Evolutionary conservation across 768 basidiomycete genomes (phyloP), one percentile per base, ranked within the genome.

Genomic region (Russula sp.): DNA sequence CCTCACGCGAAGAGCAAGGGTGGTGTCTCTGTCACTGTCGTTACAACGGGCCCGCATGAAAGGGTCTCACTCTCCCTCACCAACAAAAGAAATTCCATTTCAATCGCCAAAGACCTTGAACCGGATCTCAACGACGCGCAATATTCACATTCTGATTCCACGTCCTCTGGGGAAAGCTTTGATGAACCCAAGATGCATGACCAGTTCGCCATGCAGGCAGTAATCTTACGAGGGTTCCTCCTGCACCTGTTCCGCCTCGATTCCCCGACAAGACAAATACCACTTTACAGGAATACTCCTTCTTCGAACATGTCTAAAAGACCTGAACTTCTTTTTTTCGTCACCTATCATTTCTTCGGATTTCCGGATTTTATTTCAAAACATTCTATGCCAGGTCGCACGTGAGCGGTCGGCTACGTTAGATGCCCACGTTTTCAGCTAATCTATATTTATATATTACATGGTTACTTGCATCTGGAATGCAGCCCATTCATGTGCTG

Each of bases 131-230:
- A 58, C 18, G 20, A 16, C 5, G 56, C 57, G 8, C 49, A 28
- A 3, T 26, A 42, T 34, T 56, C 53, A 3, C 46, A 44, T 14
- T 48, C 48, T 28, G 46, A n/a, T n/a, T 44, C 18, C 26, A 46
- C 4, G 55, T 36, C 56, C 36, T 54, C 50, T 28, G 50, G 42
- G 9, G 26, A 57, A 9, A 63, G 65, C 42, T 20, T 63, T 46
- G n/a, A 46, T 9, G 26, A 30, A 18, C 26, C 32, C 40, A 40
- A 30, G 10, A 7, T 20, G 8, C 42, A 22, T 2, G 38, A n/a
- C 13, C 50, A n/a, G 30, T 30, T n/a, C n/a, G 5, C 44, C 20
- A 2, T 44, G 42, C 9, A 10, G n/a, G n/a, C n/a, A n/a, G 44
- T 6, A 4, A 22, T 22, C 44, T 11, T 46, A n/a, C n/a, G 10